phyloP scores from a whole-genome alignment of 345 rosid species.

The Rhodamnia rubescens region DNA sequence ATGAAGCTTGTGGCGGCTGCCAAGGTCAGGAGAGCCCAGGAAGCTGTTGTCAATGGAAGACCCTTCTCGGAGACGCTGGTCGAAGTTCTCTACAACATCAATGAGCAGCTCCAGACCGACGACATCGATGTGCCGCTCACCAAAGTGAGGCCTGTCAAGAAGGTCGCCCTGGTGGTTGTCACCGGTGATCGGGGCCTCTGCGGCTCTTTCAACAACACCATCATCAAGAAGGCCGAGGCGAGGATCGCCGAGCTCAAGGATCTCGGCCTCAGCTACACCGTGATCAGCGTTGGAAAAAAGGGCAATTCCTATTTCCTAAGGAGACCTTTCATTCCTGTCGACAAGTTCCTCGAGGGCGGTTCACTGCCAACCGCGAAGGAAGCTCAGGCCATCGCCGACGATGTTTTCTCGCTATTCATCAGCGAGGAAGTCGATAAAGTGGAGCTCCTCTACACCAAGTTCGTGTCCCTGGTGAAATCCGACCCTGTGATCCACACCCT shows the following conservation, averaged over 20 bases:
- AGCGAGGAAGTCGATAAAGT: constrained; percentile 92
- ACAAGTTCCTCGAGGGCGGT: constrained; percentile 29
- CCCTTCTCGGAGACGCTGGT: constrained; percentile 93
- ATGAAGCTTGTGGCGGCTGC: constrained; percentile 99
- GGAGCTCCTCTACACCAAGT: constrained; percentile 89
- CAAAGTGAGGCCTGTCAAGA: constrained; percentile 82
- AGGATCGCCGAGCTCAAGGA: constrained; percentile 60
- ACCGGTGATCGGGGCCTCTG: constrained; percentile 93
- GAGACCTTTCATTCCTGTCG: constrained; percentile 56
- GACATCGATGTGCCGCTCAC: constrained; percentile 81
- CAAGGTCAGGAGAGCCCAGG: constrained; percentile 94
- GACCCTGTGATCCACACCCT: constrained; percentile 85
- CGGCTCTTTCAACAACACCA: constrained; percentile 60
- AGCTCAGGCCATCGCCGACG: constrained; percentile 65
- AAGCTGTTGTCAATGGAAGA: constrained; percentile 81
- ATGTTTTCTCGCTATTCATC: constrained; percentile 57
- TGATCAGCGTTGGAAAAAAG: constrained; percentile 88
- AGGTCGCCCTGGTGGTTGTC: constrained; percentile 82
- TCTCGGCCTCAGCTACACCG: constrained; percentile 52
- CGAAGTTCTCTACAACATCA: constrained; percentile 89
- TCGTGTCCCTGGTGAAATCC: constrained; percentile 76
- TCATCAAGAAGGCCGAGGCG: constrained; percentile 71
- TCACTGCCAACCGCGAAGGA: constrained; percentile 58
- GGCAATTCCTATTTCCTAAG: constrained; percentile 70
- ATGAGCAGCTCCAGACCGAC: constrained; percentile 82